Evolutionary conservation across 2,329 filamentous ascomycete species (phyloP), one percentile per base, ranked within the genome.

Genomic region (Lachnellula occidentalis): DNA sequence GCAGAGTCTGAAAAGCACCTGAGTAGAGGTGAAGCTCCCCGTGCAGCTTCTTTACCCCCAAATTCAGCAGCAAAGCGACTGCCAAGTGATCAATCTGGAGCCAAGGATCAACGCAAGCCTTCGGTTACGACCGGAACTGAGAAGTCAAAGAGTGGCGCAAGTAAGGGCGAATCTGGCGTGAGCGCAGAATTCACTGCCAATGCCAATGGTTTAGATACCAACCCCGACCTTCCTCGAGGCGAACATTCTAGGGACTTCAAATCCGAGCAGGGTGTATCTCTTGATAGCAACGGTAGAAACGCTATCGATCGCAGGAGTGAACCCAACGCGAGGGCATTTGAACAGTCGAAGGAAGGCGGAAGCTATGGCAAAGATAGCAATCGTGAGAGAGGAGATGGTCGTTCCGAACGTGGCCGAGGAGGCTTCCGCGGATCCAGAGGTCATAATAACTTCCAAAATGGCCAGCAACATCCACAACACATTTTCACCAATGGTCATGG

Each of bases 341-440:
- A 71, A 9, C 60, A 66, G 42, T 56, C 58, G 21, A 68, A 64
- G 54, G 68, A 71, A 4, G 48, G 36, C 17, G 46, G 56, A 21
- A 58, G 34, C 48, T 56, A 60, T 15, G 57, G 34, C 39, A 67
- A 64, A 54, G 64, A 66, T n/a, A 61, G 54, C 42, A 55, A 48
- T 48, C 67, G 68, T 50, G 70, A 70, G 34, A 68, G 72, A 48
- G 69, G 69, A 39, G 71, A 72, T 50, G 67, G 68, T 21, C 67
- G 74, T 47, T 66, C 72, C 50, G 71, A 71, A 57, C 72, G 71
- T 55, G 61, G 68, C 42, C 73, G 78, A 56, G 78, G 78, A 51
- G 72, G 73, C 19, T 72, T 66, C 50, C 74, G 76, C 55, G 72
- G 73, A 42, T 71, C 78, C 50, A 75, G 71, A 54, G 67, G 66